These are phyloP conservation scores for Aspergillus eucalypticola DNA, from an alignment of 2,329 filamentous ascomycete genomes.

Conservation along the genomic window DNA sequence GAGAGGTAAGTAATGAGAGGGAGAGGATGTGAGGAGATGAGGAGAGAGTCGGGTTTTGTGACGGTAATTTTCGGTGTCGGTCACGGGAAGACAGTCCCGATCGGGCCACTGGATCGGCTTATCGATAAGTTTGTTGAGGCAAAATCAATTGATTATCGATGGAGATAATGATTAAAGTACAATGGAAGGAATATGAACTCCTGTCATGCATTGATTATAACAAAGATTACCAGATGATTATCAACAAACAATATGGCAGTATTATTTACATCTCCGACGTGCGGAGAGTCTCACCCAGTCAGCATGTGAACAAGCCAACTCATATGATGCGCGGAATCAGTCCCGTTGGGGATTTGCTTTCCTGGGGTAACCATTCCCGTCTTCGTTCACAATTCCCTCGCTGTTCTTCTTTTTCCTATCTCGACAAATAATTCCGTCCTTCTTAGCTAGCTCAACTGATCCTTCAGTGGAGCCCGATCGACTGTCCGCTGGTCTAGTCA, in stretches of 20 bases:
- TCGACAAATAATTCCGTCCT: slow-evolving; percentile 19
- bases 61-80: slow-evolving; percentile 2
- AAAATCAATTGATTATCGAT: background rate
- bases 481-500: background rate
- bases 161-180: background rate
- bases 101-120: background rate
- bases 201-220: background rate
- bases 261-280: background rate
- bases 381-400: background rate
- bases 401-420: slow-evolving; percentile 12
- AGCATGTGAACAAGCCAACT: background rate
- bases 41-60: slow-evolving; percentile 11
- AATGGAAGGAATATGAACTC: background rate
- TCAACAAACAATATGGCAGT: too few relatives aligned
- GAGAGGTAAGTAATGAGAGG: slow-evolving; percentile 4
- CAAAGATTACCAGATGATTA: too few relatives aligned
- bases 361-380: slow-evolving; percentile 19
- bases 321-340: slow-evolving; percentile 2
- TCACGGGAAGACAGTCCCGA: background rate
- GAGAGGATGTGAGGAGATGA: slow-evolving; percentile 10
- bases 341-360: slow-evolving; percentile 12
- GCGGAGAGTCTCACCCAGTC: background rate
- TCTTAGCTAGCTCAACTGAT: background rate
- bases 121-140: background rate
- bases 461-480: background rate